phyloP scores from a whole-genome alignment of 768 basidiomycete species.

The Leccinum uliginosum region DNA sequence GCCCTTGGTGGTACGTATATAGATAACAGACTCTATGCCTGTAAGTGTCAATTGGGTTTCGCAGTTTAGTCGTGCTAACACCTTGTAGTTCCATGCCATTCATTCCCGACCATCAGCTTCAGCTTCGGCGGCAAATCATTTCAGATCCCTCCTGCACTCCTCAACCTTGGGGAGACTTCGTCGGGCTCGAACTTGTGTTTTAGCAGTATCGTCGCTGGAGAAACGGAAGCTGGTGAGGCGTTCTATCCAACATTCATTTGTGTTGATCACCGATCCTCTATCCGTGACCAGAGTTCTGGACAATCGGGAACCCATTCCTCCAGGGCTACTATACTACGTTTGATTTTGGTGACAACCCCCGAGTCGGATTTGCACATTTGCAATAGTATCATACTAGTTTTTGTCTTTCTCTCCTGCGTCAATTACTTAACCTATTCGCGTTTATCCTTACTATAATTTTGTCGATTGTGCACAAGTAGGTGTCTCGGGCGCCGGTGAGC shows the following conservation, averaged over 20 bases:
- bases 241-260: not conserved
- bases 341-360: constrained; percentile 28
- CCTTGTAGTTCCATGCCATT: not conserved
- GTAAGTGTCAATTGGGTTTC: no score
- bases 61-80: not conserved
- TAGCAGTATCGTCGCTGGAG: constrained; percentile 24
- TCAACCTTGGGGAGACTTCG: constrained; percentile 36
- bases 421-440: no score
- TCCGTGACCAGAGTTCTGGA: constrained; percentile 11
- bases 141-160: not conserved
- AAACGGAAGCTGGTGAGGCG: not conserved
- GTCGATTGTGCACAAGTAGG: no score
- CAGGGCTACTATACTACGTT: constrained; percentile 40
- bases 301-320: constrained; percentile 32
- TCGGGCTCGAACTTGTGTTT: constrained; percentile 25
- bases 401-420: no score
- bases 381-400: not conserved
- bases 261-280: not conserved
- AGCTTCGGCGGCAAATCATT: not conserved
- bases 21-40: no score
- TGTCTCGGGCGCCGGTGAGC: no score
- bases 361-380: constrained; percentile 35
- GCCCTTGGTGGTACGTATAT: no score
- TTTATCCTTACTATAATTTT: no score
- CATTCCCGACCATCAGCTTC: not conserved